Conservation (phyloP, 495 filamentous ascomycete genomes). For the Staphylotrichum tortipilum region DNA sequence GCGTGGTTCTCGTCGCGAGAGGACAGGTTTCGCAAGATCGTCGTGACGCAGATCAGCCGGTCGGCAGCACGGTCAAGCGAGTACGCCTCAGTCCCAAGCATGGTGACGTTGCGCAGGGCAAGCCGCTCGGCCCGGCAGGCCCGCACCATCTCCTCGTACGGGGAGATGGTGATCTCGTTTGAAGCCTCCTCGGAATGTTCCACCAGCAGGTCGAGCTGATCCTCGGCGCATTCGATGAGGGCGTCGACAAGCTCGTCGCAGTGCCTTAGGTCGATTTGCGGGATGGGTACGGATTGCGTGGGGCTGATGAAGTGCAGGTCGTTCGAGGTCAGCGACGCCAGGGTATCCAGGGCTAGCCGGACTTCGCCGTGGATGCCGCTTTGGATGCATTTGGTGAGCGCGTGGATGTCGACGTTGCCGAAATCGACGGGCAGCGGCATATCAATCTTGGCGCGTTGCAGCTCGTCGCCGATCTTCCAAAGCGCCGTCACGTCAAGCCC, state of each 20-base stretch:
- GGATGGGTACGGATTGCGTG: constrained; percentile 12
- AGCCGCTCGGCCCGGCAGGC: constrained; percentile 64
- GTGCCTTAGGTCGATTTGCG: constrained; percentile 46
- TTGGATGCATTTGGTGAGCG: constrained; percentile 86
- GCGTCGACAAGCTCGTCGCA: constrained; percentile 87
- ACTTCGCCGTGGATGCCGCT: constrained; percentile 85
- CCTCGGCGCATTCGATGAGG: constrained; percentile 82
- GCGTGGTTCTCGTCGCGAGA: constrained; percentile 65
- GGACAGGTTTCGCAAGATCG: constrained; percentile 86
- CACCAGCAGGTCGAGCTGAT: constrained; percentile 69
- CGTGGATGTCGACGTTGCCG: constrained; percentile 80
- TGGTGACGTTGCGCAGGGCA: constrained; percentile 56
- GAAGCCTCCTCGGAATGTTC: constrained; percentile 76
- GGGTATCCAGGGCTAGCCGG: constrained; percentile 74
- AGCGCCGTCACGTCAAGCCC: constrained; percentile 56
- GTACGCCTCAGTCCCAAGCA: constrained; percentile 71
- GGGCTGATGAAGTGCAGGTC: constrained; percentile 39
- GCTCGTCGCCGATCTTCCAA: constrained; percentile 51
- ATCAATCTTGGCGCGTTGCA: constrained; percentile 57
- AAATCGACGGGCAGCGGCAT: constrained; percentile 69
- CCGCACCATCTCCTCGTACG: constrained; percentile 82
- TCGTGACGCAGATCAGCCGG: constrained; percentile 80
- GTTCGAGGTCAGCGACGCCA: constrained; percentile 46
- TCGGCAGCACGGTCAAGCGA: constrained; percentile 81
- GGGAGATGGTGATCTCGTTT: constrained; percentile 66